Evolutionary conservation across 2,329 filamentous ascomycete species (phyloP).

Genomic region (Ploettnerulaceae sp.): DNA sequence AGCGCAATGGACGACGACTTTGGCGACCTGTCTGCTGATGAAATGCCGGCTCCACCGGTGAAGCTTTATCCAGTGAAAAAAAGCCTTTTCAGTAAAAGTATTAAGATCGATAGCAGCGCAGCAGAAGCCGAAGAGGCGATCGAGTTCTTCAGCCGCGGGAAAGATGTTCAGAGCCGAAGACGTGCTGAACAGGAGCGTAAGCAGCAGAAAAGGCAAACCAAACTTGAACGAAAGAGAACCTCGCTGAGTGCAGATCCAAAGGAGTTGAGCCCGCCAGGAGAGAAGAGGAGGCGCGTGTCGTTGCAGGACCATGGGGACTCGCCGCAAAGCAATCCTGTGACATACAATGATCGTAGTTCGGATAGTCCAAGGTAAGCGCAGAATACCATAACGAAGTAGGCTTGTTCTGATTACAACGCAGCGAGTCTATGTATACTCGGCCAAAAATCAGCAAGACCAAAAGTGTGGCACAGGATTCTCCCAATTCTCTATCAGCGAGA

Average conservation of each 20-base stretch:
- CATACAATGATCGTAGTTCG: slow-evolving; percentile 10
- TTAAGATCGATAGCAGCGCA: slow-evolving; percentile 39
- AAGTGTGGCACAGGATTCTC: slow-evolving; percentile 10
- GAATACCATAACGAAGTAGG: neutral
- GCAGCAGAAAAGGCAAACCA: slow-evolving; percentile 31
- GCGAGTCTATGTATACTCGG: slow-evolving; percentile 23
- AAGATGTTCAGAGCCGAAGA: slow-evolving; percentile 43
- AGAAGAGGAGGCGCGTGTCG: slow-evolving; percentile 27
- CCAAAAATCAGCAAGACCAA: slow-evolving; percentile 19
- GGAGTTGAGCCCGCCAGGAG: slow-evolving; percentile 19
- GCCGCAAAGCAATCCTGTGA: slow-evolving; percentile 15
- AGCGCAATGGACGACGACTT: slow-evolving; percentile 19
- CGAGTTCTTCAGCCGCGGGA: slow-evolving; percentile 45
- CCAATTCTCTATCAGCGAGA: slow-evolving; percentile 18
- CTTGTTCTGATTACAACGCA: slow-evolving; percentile 8
- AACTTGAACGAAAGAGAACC: slow-evolving; percentile 28
- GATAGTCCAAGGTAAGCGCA: slow-evolving; percentile 12
- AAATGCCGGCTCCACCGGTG: slow-evolving; percentile 8
- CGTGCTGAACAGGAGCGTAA: slow-evolving; percentile 38
- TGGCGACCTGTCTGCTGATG: slow-evolving; percentile 9
- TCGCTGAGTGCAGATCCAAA: slow-evolving; percentile 25
- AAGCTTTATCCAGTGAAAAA: slow-evolving; percentile 26
- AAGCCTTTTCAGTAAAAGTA: slow-evolving; percentile 51
- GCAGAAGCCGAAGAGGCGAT: slow-evolving; percentile 34
- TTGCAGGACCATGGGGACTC: slow-evolving; percentile 15